These are phyloP conservation scores for Schizonepeta tenuifolia DNA, from an alignment of 257 asterid genomes.

Conservation along the genomic window DNA sequence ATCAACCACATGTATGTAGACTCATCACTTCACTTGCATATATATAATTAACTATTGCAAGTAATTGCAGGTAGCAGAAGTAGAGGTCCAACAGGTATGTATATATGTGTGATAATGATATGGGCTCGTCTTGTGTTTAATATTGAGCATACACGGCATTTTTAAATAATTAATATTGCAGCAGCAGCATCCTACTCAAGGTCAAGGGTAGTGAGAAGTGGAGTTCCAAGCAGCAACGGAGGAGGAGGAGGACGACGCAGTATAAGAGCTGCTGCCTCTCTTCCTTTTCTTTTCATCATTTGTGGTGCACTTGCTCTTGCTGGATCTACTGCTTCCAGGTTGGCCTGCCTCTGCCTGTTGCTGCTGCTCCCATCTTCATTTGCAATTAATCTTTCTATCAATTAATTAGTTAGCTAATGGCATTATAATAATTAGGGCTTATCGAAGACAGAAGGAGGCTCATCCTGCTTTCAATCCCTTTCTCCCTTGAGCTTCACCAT, in stretches of 20 bases:
- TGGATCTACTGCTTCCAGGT: slow-evolving; percentile 75
- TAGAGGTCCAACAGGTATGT: background rate
- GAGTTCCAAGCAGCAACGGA: slow-evolving; percentile 50
- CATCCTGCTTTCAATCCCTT: slow-evolving; percentile 74
- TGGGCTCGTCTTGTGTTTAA: background rate
- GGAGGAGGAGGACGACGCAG: slow-evolving; percentile 43
- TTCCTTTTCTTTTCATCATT: slow-evolving; percentile 61
- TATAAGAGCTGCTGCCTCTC: slow-evolving; percentile 40
- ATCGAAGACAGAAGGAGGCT: slow-evolving; percentile 55
- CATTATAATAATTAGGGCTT: slow-evolving; percentile 44
- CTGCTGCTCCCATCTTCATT: background rate
- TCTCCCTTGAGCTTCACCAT: slow-evolving; percentile 49
- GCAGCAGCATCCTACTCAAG: slow-evolving; percentile 42
- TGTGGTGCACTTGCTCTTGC: slow-evolving; percentile 59
- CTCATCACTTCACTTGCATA: background rate
- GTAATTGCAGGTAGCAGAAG: background rate
- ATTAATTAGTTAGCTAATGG: too few species aligned
- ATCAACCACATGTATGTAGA: background rate
- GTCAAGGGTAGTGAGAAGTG: slow-evolving; percentile 52
- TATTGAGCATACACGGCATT: background rate
- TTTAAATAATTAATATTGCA: too few species aligned
- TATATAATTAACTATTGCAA: too few species aligned
- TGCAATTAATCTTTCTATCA: background rate
- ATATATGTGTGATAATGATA: background rate
- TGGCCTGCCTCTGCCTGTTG: too few species aligned